A percentile compares a stretch with the other conserved stretches of the same genome.
phyloP scores from a whole-genome alignment of 306 rosid genomes.

The Acacia crassicarpa region DNA sequence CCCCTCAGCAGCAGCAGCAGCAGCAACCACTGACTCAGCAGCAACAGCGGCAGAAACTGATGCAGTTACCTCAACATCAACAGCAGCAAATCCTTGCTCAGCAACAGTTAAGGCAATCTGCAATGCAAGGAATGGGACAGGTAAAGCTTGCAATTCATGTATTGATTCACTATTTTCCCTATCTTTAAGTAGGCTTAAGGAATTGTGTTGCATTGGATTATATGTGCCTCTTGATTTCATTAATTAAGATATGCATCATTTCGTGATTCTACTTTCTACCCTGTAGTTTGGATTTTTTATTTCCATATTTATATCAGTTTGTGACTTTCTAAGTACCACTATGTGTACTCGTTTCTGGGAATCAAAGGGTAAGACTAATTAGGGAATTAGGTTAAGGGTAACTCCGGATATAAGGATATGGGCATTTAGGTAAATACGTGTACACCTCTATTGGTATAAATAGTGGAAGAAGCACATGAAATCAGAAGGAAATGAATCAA shows the following conservation, averaged over 20 bases:
- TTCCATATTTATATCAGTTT: not conserved
- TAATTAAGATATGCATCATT: not conserved
- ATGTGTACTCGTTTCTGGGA: not conserved
- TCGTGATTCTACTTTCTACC: not conserved
- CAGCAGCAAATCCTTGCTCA: constrained; percentile 83
- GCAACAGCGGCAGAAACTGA: constrained; percentile 70
- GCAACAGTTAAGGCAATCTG: constrained; percentile 79
- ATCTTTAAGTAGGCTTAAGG: constrained; percentile 16
- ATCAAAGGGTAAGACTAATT: not conserved
- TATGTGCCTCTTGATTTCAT: constrained; percentile 23
- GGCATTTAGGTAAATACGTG: not conserved
- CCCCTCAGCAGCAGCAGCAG: constrained; percentile 64
- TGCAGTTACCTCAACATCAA: constrained; percentile 85
- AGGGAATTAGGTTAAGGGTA: not conserved
- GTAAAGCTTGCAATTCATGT: constrained; percentile 39
- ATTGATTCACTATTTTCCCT: constrained; percentile 9
- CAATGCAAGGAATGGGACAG: constrained; percentile 91
- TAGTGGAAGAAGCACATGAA: not conserved
- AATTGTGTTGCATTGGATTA: constrained; percentile 3
- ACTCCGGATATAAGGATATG: not conserved
- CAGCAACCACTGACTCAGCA: constrained; percentile 50
- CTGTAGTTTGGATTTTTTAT: constrained; percentile 16
- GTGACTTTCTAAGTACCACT: not conserved
- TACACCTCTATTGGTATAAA: not conserved
- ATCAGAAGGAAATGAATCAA: not conserved